Conservation (phyloP, 805 yeast genomes). For the Candida orba region DNA sequence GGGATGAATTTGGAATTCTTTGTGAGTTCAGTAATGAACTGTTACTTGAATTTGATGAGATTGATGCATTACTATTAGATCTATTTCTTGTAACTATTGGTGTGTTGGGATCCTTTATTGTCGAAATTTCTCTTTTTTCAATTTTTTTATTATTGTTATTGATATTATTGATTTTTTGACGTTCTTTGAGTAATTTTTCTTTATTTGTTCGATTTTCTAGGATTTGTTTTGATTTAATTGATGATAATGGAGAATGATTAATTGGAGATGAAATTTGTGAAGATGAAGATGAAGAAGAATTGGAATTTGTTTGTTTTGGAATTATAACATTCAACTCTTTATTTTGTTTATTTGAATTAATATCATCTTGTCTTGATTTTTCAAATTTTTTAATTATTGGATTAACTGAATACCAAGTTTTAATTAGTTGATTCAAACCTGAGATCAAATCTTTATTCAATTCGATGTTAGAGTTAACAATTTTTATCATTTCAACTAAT, state of each 20-base stretch:
- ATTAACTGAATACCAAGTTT: conserved; percentile 12
- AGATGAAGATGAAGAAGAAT: background rate
- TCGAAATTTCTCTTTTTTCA: conserved; percentile 15
- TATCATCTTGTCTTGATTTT: conserved; percentile 15
- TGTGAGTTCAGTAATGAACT: conserved; percentile 2
- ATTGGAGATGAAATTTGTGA: background rate
- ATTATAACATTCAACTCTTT: conserved; percentile 5
- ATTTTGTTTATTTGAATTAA: background rate
- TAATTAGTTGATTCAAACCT: conserved; percentile 10
- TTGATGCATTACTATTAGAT: conserved; percentile 12
- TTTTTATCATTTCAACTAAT: conserved; percentile 25
- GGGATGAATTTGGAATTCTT: conserved; percentile 6
- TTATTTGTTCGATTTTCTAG: conserved; percentile 1
- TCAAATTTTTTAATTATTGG: conserved; percentile 9
- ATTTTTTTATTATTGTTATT: conserved; percentile 8
- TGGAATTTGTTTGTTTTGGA: background rate
- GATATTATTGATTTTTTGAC: background rate
- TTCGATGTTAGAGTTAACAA: conserved; percentile 5
- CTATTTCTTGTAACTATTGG: conserved; percentile 7
- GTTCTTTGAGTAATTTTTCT: background rate
- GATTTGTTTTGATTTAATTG: background rate
- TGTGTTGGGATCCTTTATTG: conserved; percentile 12
- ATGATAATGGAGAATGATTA: too few species aligned
- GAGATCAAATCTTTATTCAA: conserved; percentile 7
- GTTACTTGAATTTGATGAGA: conserved; percentile 3